Evolutionary conservation across 768 basidiomycete species (phyloP).

Genomic region (Hericium rajendrae): DNA sequence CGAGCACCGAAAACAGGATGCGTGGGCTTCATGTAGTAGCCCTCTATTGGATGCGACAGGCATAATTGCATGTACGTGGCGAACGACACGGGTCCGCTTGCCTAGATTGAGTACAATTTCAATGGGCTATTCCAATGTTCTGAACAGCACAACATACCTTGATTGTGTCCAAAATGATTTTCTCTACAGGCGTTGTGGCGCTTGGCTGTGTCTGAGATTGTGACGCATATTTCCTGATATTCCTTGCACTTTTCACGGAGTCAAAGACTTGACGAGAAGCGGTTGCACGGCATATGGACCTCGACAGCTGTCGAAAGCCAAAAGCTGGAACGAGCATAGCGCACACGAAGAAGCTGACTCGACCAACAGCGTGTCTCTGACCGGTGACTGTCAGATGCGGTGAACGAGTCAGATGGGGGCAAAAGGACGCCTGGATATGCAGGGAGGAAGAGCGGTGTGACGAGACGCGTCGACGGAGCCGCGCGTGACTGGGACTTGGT

Average conservation of each 20-base stretch:
- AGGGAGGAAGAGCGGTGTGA: background rate
- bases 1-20: constrained; percentile 73
- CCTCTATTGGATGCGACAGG: constrained; percentile 79
- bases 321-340: too few species aligned
- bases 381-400: too few species aligned
- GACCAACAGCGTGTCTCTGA: too few species aligned
- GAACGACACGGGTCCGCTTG: constrained; percentile 82
- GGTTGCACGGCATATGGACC: too few species aligned
- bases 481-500: background rate
- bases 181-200: constrained; percentile 35
- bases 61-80: constrained; percentile 89
- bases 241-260: too few species aligned
- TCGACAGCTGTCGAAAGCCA: too few species aligned
- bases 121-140: background rate
- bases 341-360: too few species aligned
- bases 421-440: background rate
- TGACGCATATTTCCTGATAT: background rate
- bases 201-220: background rate
- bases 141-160: constrained; percentile 34
- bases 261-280: too few species aligned
- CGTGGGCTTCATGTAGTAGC: constrained; percentile 79
- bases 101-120: constrained; percentile 31
- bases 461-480: background rate
- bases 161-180: constrained; percentile 60
- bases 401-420: background rate